These are phyloP conservation scores for Periconia macrospinosa DNA, from an alignment of 2,329 filamentous ascomycete genomes.

Conservation along the genomic window DNA sequence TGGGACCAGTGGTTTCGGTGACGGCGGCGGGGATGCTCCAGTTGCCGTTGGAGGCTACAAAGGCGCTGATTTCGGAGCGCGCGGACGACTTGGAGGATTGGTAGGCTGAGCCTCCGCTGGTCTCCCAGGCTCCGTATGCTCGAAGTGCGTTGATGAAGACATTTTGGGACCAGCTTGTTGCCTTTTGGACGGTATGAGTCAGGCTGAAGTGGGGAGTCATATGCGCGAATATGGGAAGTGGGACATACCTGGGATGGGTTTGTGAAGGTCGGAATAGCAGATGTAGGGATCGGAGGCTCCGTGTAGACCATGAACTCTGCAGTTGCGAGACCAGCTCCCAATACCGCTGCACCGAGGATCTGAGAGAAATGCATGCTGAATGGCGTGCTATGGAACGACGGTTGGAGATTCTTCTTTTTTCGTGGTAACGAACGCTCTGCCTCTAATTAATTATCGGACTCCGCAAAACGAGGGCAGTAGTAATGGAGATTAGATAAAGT, in stretches of 20 bases:
- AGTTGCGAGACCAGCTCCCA: slow-evolving; percentile 15
- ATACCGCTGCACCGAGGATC: slow-evolving; percentile 1
- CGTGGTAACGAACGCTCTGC: too few relatives aligned
- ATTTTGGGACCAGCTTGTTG: slow-evolving; percentile 28
- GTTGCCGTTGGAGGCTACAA: slow-evolving; percentile 18
- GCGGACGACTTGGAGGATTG: slow-evolving; percentile 29
- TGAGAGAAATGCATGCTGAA: slow-evolving; percentile 2
- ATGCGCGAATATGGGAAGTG: neutral
- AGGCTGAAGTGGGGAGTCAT: neutral
- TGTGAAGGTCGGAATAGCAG: slow-evolving; percentile 26
- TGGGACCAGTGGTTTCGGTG: slow-evolving; percentile 18
- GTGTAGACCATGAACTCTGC: slow-evolving; percentile 39
- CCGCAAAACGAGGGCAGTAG: too few relatives aligned
- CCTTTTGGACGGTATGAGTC: slow-evolving; percentile 10
- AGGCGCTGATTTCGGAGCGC: slow-evolving; percentile 28
- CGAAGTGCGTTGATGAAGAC: slow-evolving; percentile 29
- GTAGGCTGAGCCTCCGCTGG: slow-evolving; percentile 25
- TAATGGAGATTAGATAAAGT: too few relatives aligned
- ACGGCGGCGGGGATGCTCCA: slow-evolving; percentile 31
- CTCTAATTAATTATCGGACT: too few relatives aligned
- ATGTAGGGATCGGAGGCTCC: slow-evolving; percentile 30
- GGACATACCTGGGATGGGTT: slow-evolving; percentile 22
- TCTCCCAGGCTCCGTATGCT: slow-evolving; percentile 24
- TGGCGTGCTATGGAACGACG: neutral
- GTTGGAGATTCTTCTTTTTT: too few relatives aligned